Conservation (phyloP, 495 filamentous ascomycete species). For the Penicillium fimorum region DNA sequence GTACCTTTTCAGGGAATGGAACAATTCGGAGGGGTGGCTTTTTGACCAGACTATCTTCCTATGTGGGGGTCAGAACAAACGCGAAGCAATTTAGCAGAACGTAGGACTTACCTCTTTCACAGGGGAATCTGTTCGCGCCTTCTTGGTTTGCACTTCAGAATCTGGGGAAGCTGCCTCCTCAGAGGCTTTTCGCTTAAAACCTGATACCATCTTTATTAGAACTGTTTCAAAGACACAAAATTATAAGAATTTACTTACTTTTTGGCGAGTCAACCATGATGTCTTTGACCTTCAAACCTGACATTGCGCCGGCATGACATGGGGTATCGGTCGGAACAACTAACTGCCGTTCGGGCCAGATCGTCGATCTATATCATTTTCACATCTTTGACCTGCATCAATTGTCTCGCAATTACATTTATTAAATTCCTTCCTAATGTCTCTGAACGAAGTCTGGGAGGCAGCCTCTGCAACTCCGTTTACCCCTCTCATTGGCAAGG, state of each 20-base stretch:
- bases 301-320: conserved; percentile 3
- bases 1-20: conserved; percentile 82
- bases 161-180: conserved; percentile 64
- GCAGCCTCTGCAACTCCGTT: conserved; percentile 82
- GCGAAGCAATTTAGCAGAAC: not conserved
- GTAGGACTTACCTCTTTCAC: conserved; percentile 47
- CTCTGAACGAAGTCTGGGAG: conserved; percentile 86
- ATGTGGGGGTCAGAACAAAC: conserved; percentile 8
- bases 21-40: conserved; percentile 55
- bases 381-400: not conserved
- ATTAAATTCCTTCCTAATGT: conserved; percentile 41
- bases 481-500: conserved; percentile 75
- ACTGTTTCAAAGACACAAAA: not conserved
- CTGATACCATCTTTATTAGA: conserved; percentile 34
- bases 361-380: conserved; percentile 7
- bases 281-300: not conserved
- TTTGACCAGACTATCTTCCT: conserved; percentile 34
- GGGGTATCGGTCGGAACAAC: conserved; percentile 9
- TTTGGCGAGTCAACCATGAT: conserved; percentile 28
- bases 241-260: conserved; percentile 14
- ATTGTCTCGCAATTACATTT: conserved; percentile 1
- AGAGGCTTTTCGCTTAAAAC: conserved; percentile 74
- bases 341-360: conserved; percentile 6
- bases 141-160: conserved; percentile 48
- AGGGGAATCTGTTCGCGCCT: conserved; percentile 60